Base-by-base conservation (phyloP, 495 filamentous ascomycete genomes). In the Parmelia sp. region DNA sequence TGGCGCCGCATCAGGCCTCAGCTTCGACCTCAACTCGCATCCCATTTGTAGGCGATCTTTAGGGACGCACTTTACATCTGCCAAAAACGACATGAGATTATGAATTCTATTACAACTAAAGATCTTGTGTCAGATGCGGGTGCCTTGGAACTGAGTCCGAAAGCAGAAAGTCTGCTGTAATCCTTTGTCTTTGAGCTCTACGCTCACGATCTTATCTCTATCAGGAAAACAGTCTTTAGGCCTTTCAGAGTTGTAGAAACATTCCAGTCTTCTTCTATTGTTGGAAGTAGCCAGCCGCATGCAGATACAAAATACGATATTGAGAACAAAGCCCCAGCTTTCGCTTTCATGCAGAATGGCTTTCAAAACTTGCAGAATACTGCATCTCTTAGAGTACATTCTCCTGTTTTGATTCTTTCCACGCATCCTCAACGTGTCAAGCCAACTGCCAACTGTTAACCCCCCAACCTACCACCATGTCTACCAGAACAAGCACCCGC, bases 11-110 rank as follows among this genome's bases (percentile, higher is more conserved):
- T 58, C 62, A 64, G 62, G 56, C 33, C 55, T 59, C 62, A 2
- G 59, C 27, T 6, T 45, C 45, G 44, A 60, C 35, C 53, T 45
- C 45, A 36, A 57, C 35, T 39, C 64, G 64, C 45, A 64, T 66
- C 53, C 67, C 67, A 4, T 69, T 69, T 66, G 57, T 64, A 37
- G 67, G 67, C 29, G 67, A 69, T 35, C 57, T 66, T 45, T 69
- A 66, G 61, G 9, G 8, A 7, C 35, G 25, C 44, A 37, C 39
- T 14, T 63, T 44, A 17, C 61, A 57, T 57, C 55, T 55, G 29
- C 23, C 2, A 31, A 21, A 11, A 7, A 31, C 33, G n/a, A 21
- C 27, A 40, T 39, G 36, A 36, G 9, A 7, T 19, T 61, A 35
- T 51, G 21, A 2, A 10, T 45, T 56, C 3, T 42, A 9, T 40